A percentile compares a stretch with the other conserved stretches of the same genome.
Conservation (phyloP, 2,329 filamentous ascomycete genomes). For the Trichophyton mentagrophytes region DNA sequence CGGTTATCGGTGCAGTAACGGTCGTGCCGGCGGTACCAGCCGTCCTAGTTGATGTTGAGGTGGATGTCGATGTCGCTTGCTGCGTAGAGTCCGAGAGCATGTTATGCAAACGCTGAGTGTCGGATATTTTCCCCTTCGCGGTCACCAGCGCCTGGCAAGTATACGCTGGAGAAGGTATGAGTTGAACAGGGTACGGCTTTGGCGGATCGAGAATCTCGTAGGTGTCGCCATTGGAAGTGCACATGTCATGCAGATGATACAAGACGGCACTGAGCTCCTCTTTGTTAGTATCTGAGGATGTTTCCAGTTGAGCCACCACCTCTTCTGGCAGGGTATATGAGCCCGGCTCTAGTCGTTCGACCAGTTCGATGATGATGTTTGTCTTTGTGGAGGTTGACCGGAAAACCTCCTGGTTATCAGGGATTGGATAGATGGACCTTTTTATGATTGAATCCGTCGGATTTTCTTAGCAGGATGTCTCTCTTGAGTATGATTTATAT, state of each 20-base stretch:
- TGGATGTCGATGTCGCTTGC: neutral
- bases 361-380: slow-evolving; percentile 79
- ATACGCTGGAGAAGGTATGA: slow-evolving; percentile 23
- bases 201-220: slow-evolving; percentile 50
- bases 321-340: slow-evolving; percentile 14
- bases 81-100: slow-evolving; percentile 5
- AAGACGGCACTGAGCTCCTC: slow-evolving; percentile 55
- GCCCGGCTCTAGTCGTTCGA: slow-evolving; percentile 53
- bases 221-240: slow-evolving; percentile 50
- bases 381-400: slow-evolving; percentile 74
- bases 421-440: slow-evolving; percentile 16
- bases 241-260: slow-evolving; percentile 56
- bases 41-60: too few species aligned
- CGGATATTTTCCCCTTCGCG: neutral
- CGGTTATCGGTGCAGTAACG: neutral
- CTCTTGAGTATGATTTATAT: neutral
- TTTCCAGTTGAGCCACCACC: slow-evolving; percentile 3
- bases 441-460: neutral
- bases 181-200: slow-evolving; percentile 42
- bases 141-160: slow-evolving; percentile 14
- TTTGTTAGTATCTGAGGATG: slow-evolving; percentile 32
- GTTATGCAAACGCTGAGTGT: neutral
- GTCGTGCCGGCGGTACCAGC: neutral
- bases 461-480: neutral
- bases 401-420: slow-evolving; percentile 72